Conservation (phyloP, 495 filamentous ascomycete genomes). For the Podospora australis region DNA sequence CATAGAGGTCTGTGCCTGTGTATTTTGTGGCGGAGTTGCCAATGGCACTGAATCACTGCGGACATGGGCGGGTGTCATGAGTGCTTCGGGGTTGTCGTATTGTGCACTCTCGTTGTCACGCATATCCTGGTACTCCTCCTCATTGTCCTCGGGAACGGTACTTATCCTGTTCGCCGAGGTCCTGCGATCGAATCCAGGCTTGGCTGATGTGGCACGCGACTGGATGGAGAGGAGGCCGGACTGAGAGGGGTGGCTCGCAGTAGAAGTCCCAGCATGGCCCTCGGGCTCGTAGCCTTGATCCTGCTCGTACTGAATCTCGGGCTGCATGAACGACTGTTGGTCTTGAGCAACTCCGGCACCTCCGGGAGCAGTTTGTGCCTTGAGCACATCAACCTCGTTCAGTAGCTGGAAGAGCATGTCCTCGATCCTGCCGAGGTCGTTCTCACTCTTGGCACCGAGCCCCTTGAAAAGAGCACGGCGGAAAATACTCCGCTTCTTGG, state of each 20-base stretch:
- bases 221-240: slow-evolving; percentile 71
- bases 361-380: slow-evolving; percentile 48
- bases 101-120: slow-evolving; percentile 39
- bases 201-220: slow-evolving; percentile 54
- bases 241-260: slow-evolving; percentile 59
- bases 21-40: slow-evolving; percentile 62
- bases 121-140: slow-evolving; percentile 57
- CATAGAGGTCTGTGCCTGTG: slow-evolving; percentile 31
- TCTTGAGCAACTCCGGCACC: slow-evolving; percentile 32
- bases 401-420: slow-evolving; percentile 90
- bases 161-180: slow-evolving; percentile 73
- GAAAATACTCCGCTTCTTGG: slow-evolving; percentile 84
- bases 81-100: slow-evolving; percentile 40
- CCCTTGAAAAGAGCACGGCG: slow-evolving; percentile 87
- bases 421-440: slow-evolving; percentile 87
- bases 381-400: slow-evolving; percentile 83
- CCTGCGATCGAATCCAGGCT: slow-evolving; percentile 56
- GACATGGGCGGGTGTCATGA: slow-evolving; percentile 42
- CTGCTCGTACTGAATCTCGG: slow-evolving; percentile 50
- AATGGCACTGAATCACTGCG: slow-evolving; percentile 61
- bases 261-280: slow-evolving; percentile 69
- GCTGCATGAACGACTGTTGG: slow-evolving; percentile 46
- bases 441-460: slow-evolving; percentile 74
- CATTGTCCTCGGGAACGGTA: slow-evolving; percentile 76
- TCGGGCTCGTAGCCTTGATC: slow-evolving; percentile 77